Evolutionary conservation across 345 rosid species (phyloP), one percentile per base, ranked within the genome.

Genomic region (Gossypium bickii): DNA sequence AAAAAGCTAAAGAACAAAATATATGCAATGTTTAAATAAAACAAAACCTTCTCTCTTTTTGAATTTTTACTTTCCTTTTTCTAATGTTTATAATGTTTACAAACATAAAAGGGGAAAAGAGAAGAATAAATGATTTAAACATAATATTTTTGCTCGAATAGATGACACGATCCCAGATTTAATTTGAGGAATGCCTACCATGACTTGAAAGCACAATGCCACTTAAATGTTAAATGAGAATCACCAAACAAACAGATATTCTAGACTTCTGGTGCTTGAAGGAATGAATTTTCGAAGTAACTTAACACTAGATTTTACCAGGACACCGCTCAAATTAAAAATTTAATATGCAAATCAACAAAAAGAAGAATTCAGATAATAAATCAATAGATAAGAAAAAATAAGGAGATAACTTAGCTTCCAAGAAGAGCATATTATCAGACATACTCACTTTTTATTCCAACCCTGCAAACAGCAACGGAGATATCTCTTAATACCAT

Each of bases 381-480:
- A 48, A 24, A 48, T 67, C 8, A 67, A 67, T 7, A 1, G 6
- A 67, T 13, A 17, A 68, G 38, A 3, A 4, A 48, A 68, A 48
- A 16, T 64, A 17, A 38, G 24, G 18, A 2, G 8, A 9, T 16
- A 69, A 51, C 59, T 25, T 69, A 27, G 60, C 10, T 27, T 51
- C 25, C 22, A 12, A 1, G 34, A n/a, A 56, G 29, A 71, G 52
- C 68, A 70, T 29, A 61, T 38, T 79, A 75, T 60, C 53, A 71
- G 45, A 53, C 77, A 79, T 71, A 88, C 98, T 89, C 88, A 89
- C 97, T 92, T 92, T 89, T 92, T 94, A 85, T 89, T 94, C 98
- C 98, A 94, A 74, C 98, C 97, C 97, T 94, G 97, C 81, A 89
- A 69, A 85, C 62, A 83, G 62, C 72, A 59, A 83, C 72, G 12